Evolutionary conservation across 1,284 basidiomycete genomes (phyloP), one percentile per base, ranked within the genome.

Genomic region (Cutaneotrichosporon spelunceum): DNA sequence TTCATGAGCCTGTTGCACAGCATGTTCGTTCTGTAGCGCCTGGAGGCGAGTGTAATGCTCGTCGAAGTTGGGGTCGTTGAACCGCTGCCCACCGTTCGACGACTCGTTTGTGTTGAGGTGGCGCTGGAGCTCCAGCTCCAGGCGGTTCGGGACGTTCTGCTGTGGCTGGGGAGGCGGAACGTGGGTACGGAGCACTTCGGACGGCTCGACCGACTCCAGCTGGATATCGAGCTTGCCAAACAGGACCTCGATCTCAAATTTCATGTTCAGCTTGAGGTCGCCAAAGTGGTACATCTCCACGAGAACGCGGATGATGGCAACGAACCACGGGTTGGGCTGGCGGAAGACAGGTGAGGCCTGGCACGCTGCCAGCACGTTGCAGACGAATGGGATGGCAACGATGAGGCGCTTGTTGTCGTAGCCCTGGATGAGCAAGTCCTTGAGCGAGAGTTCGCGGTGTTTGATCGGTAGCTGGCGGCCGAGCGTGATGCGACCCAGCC

Each of bases 171-270:
- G 71, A 47, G 74, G 77, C 33, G 73, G 75, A 11, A 70, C 68
- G 61, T 74, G 76, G 30, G 70, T 75, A 56, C 82, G 78, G 27
- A 99, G 82, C 63, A 95, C 85, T 9, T 85, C 87, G 8, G 92
- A 89, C 2, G 91, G 88, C 74, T 96, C 90, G 48, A 99, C 83
- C 13, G 87, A 80, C 74, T 91, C 91, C 49, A 99, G 84, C 72
- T 95, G 88, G 67, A 99, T 86, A 34, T 90, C 88, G 34, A 99
- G 85, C 48, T 87, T 86, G 78, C 93, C 95, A 84, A 95, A 99
- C 10, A 99, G 82, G 33, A 98, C 89, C 79, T 99, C 96, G 67
- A 99, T 99, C 81, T 99, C 96, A 73, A 99, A 99, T 79, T 98
- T 99, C 76, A 95, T 84, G 76, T 98, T 97, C 63, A 99, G 83